These are phyloP conservation scores for Cylindrodendrum hubeiense DNA, from an alignment of 2,329 filamentous ascomycete genomes.

Conservation along the genomic window DNA sequence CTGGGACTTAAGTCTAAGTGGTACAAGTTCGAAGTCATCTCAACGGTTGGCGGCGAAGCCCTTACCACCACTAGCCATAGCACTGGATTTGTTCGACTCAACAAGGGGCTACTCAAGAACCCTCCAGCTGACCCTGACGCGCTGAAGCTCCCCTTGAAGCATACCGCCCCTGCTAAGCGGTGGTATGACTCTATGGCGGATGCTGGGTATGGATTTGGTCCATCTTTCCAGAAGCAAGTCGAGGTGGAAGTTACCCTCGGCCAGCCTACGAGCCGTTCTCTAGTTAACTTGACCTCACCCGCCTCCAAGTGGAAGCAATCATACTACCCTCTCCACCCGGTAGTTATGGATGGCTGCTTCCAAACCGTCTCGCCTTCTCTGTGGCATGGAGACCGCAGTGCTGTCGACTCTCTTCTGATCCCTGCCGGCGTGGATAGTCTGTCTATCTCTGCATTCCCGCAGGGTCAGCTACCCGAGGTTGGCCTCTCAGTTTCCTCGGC, in stretches of 20 bases:
- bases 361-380: slow-evolving; percentile 23
- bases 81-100: slow-evolving; percentile 14
- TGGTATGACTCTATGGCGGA: slow-evolving; percentile 26
- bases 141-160: slow-evolving; percentile 3
- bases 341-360: slow-evolving; percentile 21
- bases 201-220: slow-evolving; percentile 23
- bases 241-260: slow-evolving; percentile 15
- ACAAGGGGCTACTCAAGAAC: slow-evolving; percentile 7
- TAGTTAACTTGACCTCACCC: slow-evolving; percentile 10
- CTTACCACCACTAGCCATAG: slow-evolving; percentile 12
- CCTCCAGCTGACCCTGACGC: not conserved
- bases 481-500: slow-evolving; percentile 13
- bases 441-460: slow-evolving; percentile 4
- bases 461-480: slow-evolving; percentile 9
- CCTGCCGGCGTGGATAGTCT: slow-evolving; percentile 11
- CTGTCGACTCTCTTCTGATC: slow-evolving; percentile 11
- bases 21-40: slow-evolving; percentile 20
- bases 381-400: slow-evolving; percentile 14
- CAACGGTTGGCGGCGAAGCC: not conserved
- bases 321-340: slow-evolving; percentile 24
- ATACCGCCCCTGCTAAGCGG: slow-evolving; percentile 9
- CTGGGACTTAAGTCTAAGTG: slow-evolving; percentile 5
- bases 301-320: slow-evolving; percentile 18
- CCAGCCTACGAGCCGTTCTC: slow-evolving; percentile 3
- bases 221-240: slow-evolving; percentile 23